A percentile compares a stretch with the other conserved stretches of the same genome.
Conservation (phyloP, 306 rosid species). For the Quillaja saponaria region DNA sequence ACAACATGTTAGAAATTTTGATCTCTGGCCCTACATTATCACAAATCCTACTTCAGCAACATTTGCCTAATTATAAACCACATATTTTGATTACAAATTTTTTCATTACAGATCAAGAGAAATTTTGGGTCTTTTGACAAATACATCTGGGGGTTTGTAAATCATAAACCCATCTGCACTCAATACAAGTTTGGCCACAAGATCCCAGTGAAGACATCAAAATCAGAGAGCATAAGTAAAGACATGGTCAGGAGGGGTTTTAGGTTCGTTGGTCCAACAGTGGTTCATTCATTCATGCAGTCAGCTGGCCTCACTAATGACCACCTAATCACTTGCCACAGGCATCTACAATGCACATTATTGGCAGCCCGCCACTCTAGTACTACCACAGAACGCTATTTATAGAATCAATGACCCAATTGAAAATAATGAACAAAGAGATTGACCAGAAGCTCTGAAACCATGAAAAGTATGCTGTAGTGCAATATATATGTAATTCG, state of each 20-base stretch:
- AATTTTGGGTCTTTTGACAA: slow-evolving; percentile 79
- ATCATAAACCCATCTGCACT: slow-evolving; percentile 74
- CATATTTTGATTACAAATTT: slow-evolving; percentile 8
- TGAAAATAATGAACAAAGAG: slow-evolving; percentile 25
- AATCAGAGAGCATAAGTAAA: slow-evolving; percentile 93
- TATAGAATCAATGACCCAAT: slow-evolving; percentile 30
- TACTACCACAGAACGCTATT: slow-evolving; percentile 27
- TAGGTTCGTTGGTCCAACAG: slow-evolving; percentile 94
- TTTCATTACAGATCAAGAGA: slow-evolving; percentile 57
- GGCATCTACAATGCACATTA: slow-evolving; percentile 76
- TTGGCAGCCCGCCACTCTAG: slow-evolving; percentile 40
- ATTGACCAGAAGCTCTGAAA: slow-evolving; percentile 33
- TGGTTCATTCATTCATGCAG: slow-evolving; percentile 92
- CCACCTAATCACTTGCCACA: slow-evolving; percentile 81
- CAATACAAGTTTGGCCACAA: slow-evolving; percentile 86
- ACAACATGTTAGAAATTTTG: slow-evolving; percentile 40
- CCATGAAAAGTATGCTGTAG: slow-evolving; percentile 25
- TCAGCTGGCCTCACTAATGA: slow-evolving; percentile 93
- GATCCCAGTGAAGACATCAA: slow-evolving; percentile 94
- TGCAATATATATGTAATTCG: slow-evolving; percentile 42
- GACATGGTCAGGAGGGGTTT: slow-evolving; percentile 94
- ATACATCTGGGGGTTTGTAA: slow-evolving; percentile 92
- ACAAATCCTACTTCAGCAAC: no score
- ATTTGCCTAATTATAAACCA: no score
- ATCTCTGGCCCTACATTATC: slow-evolving; percentile 35